Evolutionary conservation across 2,329 filamentous ascomycete species (phyloP).

Genomic region (Trichophyton rubrum): DNA sequence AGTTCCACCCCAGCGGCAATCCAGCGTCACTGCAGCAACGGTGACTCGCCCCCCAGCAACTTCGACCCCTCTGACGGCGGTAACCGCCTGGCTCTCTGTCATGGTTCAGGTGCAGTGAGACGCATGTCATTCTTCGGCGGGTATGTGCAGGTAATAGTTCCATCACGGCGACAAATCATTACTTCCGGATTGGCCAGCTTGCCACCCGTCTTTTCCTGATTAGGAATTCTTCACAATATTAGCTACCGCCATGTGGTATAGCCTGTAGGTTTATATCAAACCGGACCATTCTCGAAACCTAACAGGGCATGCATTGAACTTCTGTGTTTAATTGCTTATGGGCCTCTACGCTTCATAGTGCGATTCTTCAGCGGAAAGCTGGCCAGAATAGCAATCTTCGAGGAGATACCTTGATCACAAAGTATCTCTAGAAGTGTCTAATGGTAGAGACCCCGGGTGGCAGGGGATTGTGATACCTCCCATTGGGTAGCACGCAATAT

Average conservation of each 20-base stretch:
- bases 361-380: neutral
- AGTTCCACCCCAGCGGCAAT: slow-evolving; percentile 2
- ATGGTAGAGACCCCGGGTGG: neutral
- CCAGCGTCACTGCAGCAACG: slow-evolving; percentile 2
- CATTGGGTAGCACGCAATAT: neutral
- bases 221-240: neutral
- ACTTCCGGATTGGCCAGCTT: neutral
- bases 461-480: neutral
- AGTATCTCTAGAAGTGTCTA: neutral
- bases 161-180: neutral
- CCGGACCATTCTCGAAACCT: neutral
- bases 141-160: neutral
- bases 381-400: neutral
- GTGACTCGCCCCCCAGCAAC: neutral
- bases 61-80: neutral
- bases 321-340: slow-evolving; percentile 1
- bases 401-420: neutral
- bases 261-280: neutral
- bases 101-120: neutral
- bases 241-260: slow-evolving; percentile 1
- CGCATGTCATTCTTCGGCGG: neutral
- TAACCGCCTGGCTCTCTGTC: neutral
- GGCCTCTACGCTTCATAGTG: neutral
- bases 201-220: neutral
- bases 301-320: neutral